A percentile compares a stretch with the other conserved stretches of the same genome.
These are phyloP conservation scores for Boletus pseudopeckii DNA, from an alignment of 768 basidiomycete genomes.

Conservation along the genomic window DNA sequence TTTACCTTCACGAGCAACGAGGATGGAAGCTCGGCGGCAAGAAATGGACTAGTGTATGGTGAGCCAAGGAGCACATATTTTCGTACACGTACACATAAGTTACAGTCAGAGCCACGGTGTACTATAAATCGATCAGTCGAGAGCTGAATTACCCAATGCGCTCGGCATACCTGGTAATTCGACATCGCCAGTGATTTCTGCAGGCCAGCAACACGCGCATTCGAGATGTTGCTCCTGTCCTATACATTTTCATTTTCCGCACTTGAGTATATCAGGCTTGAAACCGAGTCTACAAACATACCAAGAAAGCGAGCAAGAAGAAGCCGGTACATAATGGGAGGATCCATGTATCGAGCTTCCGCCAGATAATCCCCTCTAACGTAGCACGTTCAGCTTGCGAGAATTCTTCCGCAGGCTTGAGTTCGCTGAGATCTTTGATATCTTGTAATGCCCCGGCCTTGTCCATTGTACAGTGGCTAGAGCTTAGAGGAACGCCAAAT, in stretches of 20 bases:
- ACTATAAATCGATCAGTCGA: no score
- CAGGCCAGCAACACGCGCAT: conserved; percentile 59
- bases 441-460: not conserved
- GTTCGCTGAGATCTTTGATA: not conserved
- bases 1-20: no score
- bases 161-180: conserved; percentile 25
- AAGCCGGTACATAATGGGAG: conserved; percentile 49
- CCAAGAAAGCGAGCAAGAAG: conserved; percentile 50
- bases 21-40: no score
- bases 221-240: conserved; percentile 49
- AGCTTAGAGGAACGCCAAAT: not conserved
- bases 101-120: no score
- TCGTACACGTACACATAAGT: no score
- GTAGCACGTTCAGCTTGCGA: conserved; percentile 4
- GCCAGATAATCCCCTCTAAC: conserved; percentile 42
- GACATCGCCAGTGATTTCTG: conserved; percentile 43
- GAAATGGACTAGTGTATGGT: no score
- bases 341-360: conserved; percentile 46
- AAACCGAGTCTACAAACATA: conserved; percentile 23
- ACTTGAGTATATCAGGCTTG: not conserved
- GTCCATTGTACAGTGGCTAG: not conserved
- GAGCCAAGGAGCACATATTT: no score
- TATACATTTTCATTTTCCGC: not conserved
- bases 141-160: no score
- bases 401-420: not conserved